Evolutionary conservation across 805 yeast species (phyloP), one percentile per base, ranked within the genome.

Genomic region (Lachancea thermotolerans): DNA sequence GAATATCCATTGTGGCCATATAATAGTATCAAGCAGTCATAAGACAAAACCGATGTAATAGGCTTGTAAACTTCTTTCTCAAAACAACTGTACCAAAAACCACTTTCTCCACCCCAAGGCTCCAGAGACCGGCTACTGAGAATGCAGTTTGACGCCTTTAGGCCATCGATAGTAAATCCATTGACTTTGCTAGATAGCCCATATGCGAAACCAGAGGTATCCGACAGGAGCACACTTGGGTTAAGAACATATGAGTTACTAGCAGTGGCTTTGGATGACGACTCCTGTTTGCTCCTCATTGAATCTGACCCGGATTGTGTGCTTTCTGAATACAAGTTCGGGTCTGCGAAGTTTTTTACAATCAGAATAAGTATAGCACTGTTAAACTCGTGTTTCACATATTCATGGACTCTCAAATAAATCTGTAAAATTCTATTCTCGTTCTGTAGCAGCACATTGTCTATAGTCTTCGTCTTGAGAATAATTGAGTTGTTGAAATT

Each of bases 161-260:
- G 33, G 41, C 70, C 72, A 43, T 68, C 71, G 17, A 76, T 59
- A 10, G 56, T 50, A 30, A 62, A 55, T 4, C 59, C 55, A 5
- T 55, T 49, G 21, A 71, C 65, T 49, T 76, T 77, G 53, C 81
- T 75, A 0, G 82, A 72, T 1, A 79, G 59, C 2, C 85, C 85
- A 59, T 67, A 75, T 3, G 71, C 69, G 54, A 69, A 70, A 15
- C 72, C 75, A 49, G 69, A 72, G 38, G 71, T 59, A 31, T 52
- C 53, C 9, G 56, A 48, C 9, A 63, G 46, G 10, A 64, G 30
- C 25, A 51, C 53, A 39, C 54, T 53, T 1, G 62, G 51, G 35
- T 56, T 36, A 33, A 54, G 50, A 6, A 9, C 21, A 3, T 34
- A 31, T 44, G 46, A 32, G 25, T 42, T 8, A 31, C 33, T 21